phyloP scores from a whole-genome alignment of 495 filamentous ascomycete species.

The Hypoxylon crocopeplum region DNA sequence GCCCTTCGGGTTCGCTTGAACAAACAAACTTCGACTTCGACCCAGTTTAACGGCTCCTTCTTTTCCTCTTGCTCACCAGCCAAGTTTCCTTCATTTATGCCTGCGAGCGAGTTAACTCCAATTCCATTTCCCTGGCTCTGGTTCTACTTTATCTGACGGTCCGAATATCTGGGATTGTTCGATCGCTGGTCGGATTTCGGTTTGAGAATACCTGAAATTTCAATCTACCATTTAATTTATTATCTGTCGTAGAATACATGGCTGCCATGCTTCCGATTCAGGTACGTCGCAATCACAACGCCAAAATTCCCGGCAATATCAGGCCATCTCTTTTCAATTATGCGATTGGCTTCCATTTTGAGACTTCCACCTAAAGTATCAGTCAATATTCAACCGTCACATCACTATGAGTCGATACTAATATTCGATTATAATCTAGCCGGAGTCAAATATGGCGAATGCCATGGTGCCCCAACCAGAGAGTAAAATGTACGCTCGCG shows the following conservation, averaged over 20 bases:
- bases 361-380: not conserved
- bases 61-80: constrained; percentile 10
- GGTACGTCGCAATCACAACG: constrained; percentile 29
- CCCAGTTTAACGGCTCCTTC: constrained; percentile 30
- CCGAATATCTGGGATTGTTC: constrained; percentile 23
- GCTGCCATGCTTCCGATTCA: constrained; percentile 35
- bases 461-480: constrained; percentile 56
- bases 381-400: not conserved
- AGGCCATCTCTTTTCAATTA: not conserved
- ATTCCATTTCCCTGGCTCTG: constrained; percentile 28
- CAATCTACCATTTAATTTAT: constrained; percentile 12
- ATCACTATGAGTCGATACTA: constrained; percentile 5
- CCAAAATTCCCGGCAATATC: constrained; percentile 1
- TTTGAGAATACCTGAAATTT: not conserved
- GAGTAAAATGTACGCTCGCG: constrained; percentile 48
- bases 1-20: constrained; percentile 23
- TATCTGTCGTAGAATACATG: constrained; percentile 1
- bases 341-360: constrained; percentile 4
- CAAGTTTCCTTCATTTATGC: constrained; percentile 18
- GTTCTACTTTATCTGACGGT: constrained; percentile 16
- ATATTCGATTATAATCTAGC: constrained; percentile 29
- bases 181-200: constrained; percentile 17
- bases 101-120: constrained; percentile 23
- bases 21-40: constrained; percentile 32
- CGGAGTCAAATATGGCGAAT: constrained; percentile 48